Evolutionary conservation across 1,284 basidiomycete species (phyloP), one percentile per base, ranked within the genome.

Genomic region (Ceratorhiza oryzae-sativae): DNA sequence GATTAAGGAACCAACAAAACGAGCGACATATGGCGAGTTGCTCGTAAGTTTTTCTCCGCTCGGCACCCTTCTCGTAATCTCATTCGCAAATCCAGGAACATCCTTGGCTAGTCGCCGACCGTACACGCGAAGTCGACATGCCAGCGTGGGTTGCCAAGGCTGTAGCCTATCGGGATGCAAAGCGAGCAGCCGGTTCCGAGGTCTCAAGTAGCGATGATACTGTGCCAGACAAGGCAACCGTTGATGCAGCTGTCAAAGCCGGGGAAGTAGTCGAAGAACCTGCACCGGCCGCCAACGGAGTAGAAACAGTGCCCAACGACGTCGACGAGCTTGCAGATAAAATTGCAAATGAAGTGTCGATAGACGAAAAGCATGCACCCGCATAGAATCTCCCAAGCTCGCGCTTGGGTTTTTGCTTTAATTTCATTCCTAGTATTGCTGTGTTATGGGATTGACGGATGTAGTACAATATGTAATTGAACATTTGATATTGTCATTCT

Each of bases 21-120:
- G 97, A 62, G 93, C 95, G 13, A 94, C 88, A 0, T 99, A 98
- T 79, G 86, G 87, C 23, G 88, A 96, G 77, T 82, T 98, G 71
- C 83, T 98, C 73, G 90, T 87, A 70, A 78, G 87, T 80, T 12
- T 27, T 9, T 34, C 48, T 49, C 8, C 48, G 30, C 5, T 23
- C 48, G n/a, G 27, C 18, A 45, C n/a, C 10, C n/a, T 13, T 32
- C 49, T 59, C 13, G 42, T 46, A 18, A 23, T 12, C 59, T 63
- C 27, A 45, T 49, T 62, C 20, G 15, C 32, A 30, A 45, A 12
- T 18, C 42, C 41, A 86, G 81, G 84, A 86, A 70, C 94, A 97
- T 77, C 87, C 88, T 0, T 94, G 90, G 83, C 82, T 94, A 53
- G 77, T 81, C 13, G 82, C 83, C 46, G 87, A 89, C 75, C 81